A percentile compares a stretch with the other conserved stretches of the same genome.
These are phyloP conservation scores for Plantago lanceolata DNA, from an alignment of 305 asterid genomes.

Conservation along the genomic window DNA sequence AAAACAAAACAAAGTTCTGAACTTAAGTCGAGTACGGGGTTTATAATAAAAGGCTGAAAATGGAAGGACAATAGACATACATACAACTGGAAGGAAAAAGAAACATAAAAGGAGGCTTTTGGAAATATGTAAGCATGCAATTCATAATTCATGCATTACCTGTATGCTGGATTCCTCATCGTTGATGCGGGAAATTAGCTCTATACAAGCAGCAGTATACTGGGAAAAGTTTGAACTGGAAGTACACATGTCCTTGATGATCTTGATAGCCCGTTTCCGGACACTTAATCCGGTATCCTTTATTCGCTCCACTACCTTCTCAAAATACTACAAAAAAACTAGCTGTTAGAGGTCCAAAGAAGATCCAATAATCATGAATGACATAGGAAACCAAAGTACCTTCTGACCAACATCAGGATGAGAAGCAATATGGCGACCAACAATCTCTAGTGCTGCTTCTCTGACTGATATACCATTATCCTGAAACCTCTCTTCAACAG, in stretches of 20 bases:
- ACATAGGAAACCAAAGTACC: constrained; percentile 47
- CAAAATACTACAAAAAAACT: constrained; percentile 66
- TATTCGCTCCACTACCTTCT: constrained; percentile 96
- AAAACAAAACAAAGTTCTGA: neutral
- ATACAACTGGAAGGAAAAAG: neutral
- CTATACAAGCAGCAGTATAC: constrained; percentile 72
- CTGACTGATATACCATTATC: constrained; percentile 95
- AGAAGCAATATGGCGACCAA: constrained; percentile 98
- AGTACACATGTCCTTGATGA: constrained; percentile 91
- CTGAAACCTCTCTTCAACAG: constrained; percentile 98
- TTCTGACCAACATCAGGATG: constrained; percentile 98
- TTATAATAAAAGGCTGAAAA: too few species aligned
- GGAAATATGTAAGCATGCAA: constrained; percentile 15
- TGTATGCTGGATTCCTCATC: constrained; percentile 98
- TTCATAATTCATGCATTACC: constrained; percentile 41
- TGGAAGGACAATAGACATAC: neutral
- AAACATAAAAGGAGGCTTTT: neutral
- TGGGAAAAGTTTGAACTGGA: constrained; percentile 67
- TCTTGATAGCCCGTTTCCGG: constrained; percentile 94
- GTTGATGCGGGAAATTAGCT: constrained; percentile 83
- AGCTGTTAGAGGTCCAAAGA: constrained; percentile 29
- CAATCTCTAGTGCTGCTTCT: constrained; percentile 99
- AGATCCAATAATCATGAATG: constrained; percentile 18
- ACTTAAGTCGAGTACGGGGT: neutral
- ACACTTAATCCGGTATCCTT: constrained; percentile 99